Conservation (phyloP, 768 basidiomycete genomes). For the Rhodotorula toruloides region DNA sequence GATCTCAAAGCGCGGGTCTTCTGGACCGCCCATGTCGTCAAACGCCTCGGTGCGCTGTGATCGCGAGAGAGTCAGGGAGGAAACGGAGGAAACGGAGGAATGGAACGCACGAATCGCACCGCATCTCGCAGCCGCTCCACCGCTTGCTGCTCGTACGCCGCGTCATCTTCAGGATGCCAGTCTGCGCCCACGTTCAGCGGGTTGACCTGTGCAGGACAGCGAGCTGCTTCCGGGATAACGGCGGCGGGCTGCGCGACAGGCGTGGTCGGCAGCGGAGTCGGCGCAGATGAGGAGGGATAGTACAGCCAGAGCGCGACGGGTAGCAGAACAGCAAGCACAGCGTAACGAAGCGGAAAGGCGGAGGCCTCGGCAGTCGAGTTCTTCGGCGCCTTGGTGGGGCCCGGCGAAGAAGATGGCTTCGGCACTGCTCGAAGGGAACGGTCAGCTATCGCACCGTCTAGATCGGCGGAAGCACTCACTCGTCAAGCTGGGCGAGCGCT, state of each 20-base stretch:
- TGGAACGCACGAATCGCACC: conserved; percentile 10
- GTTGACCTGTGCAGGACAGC: conserved; percentile 9
- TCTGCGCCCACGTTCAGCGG: conserved; percentile 3
- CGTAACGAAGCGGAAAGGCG: neutral
- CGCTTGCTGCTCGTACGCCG: conserved; percentile 7
- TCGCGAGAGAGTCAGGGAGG: neutral
- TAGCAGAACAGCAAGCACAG: conserved; percentile 1
- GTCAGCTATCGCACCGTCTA: too few relatives aligned
- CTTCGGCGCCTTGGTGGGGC: neutral
- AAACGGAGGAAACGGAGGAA: neutral
- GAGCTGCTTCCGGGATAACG: neutral
- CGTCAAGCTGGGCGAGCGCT: too few relatives aligned
- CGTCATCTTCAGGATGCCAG: conserved; percentile 18
- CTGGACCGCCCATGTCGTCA: conserved; percentile 31
- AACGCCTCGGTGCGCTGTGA: conserved; percentile 31
- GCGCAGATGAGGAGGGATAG: neutral
- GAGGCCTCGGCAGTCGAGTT: neutral
- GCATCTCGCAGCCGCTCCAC: conserved; percentile 20
- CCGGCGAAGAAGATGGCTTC: neutral
- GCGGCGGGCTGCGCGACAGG: neutral
- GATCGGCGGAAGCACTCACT: too few relatives aligned
- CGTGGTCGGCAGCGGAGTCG: neutral
- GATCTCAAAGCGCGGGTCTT: conserved; percentile 19
- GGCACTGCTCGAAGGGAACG: too few relatives aligned
- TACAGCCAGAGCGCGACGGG: conserved; percentile 10